Evolutionary conservation across 1,284 basidiomycete species (phyloP).

Genomic region (Fomitiporia mediterranea): DNA sequence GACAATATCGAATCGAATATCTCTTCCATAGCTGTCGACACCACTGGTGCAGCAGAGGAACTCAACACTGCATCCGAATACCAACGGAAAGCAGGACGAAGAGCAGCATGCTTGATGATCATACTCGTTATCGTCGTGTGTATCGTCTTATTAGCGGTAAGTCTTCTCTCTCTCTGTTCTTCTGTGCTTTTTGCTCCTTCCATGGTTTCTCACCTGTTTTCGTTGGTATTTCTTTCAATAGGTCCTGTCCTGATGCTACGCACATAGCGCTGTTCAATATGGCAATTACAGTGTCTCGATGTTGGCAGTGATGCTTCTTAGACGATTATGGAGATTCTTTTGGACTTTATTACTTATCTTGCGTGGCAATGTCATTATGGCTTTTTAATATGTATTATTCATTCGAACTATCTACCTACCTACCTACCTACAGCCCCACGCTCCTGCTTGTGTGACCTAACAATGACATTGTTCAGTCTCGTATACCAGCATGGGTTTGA

Average conservation of each 20-base stretch:
- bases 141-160: slow-evolving; percentile 90
- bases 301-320: not conserved
- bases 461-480: too few species aligned
- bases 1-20: slow-evolving; percentile 98
- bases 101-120: slow-evolving; percentile 87
- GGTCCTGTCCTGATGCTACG: slow-evolving; percentile 12
- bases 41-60: slow-evolving; percentile 82
- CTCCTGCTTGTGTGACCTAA: too few species aligned
- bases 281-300: too few species aligned
- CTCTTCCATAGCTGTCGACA: slow-evolving; percentile 81
- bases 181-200: not conserved
- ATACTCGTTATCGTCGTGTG: slow-evolving; percentile 83
- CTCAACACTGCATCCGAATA: slow-evolving; percentile 89
- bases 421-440: too few species aligned
- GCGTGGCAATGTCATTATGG: slow-evolving; percentile 15
- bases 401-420: not conserved
- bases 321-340: not conserved
- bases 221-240: too few species aligned
- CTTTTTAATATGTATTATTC: slow-evolving; percentile 16
- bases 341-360: slow-evolving; percentile 10
- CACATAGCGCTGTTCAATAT: too few species aligned
- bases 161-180: slow-evolving; percentile 26
- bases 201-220: too few species aligned
- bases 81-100: slow-evolving; percentile 88
- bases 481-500: too few species aligned